Conservation (phyloP, 2,329 filamentous ascomycete species). For the Ramularia collo-cygni region DNA sequence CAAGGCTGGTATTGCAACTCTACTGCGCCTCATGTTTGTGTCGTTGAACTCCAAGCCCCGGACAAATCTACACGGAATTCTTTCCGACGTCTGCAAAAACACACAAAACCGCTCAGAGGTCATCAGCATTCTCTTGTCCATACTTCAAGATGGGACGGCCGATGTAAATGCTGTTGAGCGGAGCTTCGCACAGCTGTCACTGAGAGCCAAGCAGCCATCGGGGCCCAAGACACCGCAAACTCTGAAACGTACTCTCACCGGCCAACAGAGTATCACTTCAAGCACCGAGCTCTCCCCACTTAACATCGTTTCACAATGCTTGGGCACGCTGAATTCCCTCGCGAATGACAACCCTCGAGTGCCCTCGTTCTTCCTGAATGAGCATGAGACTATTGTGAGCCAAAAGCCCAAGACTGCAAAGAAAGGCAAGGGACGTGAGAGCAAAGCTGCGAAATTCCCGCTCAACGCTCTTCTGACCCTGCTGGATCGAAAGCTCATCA, state of each 20-base stretch:
- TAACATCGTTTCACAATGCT: slow-evolving; percentile 91
- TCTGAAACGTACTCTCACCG: slow-evolving; percentile 67
- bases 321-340: slow-evolving; percentile 76
- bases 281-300: slow-evolving; percentile 85
- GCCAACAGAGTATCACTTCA: slow-evolving; percentile 35
- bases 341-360: slow-evolving; percentile 81
- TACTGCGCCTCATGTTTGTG: slow-evolving; percentile 97
- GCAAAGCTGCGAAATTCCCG: slow-evolving; percentile 77
- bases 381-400: slow-evolving; percentile 67
- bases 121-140: slow-evolving; percentile 83
- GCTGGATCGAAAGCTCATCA: slow-evolving; percentile 87
- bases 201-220: slow-evolving; percentile 69
- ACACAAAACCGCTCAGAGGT: slow-evolving; percentile 93
- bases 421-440: slow-evolving; percentile 85
- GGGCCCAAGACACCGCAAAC: slow-evolving; percentile 71
- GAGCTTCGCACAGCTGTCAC: slow-evolving; percentile 86
- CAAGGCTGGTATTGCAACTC: slow-evolving; percentile 89
- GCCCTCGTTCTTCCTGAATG: slow-evolving; percentile 84
- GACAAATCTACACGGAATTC: slow-evolving; percentile 74
- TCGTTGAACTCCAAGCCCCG: slow-evolving; percentile 83
- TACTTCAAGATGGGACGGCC: slow-evolving; percentile 89
- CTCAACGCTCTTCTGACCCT: slow-evolving; percentile 84
- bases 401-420: slow-evolving; percentile 60
- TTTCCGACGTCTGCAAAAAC: slow-evolving; percentile 90
- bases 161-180: slow-evolving; percentile 91